A percentile compares a stretch with the other conserved stretches of the same genome.
Evolutionary conservation across 108 stramenopile genomes (phyloP).

Genomic region (Aurantiochytrium sp.): DNA sequence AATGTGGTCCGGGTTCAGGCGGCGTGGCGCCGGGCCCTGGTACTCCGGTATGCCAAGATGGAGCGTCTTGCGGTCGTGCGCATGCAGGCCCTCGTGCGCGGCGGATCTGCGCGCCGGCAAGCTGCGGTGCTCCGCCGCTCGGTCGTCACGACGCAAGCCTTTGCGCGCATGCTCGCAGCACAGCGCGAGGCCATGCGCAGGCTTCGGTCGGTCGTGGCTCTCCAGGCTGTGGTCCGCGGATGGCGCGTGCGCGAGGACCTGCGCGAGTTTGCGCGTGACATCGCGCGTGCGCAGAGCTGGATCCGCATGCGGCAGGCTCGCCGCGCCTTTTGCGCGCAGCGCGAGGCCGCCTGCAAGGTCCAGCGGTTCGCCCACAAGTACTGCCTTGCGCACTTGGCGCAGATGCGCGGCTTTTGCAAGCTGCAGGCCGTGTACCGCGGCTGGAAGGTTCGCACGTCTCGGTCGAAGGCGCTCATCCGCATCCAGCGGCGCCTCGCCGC

Average conservation of each 20-base stretch:
- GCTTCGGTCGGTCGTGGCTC: background rate
- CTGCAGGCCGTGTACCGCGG: constrained; percentile 6
- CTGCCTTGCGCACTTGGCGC: background rate
- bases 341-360: background rate
- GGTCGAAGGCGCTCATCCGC: background rate
- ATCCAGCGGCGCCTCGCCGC: background rate
- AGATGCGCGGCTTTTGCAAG: background rate
- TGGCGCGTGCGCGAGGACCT: background rate
- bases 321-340: background rate
- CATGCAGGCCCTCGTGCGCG: background rate
- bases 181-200: too few relatives aligned
- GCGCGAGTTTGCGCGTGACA: background rate
- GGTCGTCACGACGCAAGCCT: background rate
- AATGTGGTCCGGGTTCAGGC: background rate
- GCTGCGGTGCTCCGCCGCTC: background rate
- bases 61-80: background rate
- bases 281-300: background rate
- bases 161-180: background rate
- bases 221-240: background rate
- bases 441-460: background rate
- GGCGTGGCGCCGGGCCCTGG: background rate
- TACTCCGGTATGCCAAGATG: background rate
- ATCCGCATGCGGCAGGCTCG: background rate
- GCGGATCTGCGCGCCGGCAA: background rate
- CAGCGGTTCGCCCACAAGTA: background rate